Evolutionary conservation across 345 rosid species (phyloP).

Genomic region (Aurinia saxatilis): DNA sequence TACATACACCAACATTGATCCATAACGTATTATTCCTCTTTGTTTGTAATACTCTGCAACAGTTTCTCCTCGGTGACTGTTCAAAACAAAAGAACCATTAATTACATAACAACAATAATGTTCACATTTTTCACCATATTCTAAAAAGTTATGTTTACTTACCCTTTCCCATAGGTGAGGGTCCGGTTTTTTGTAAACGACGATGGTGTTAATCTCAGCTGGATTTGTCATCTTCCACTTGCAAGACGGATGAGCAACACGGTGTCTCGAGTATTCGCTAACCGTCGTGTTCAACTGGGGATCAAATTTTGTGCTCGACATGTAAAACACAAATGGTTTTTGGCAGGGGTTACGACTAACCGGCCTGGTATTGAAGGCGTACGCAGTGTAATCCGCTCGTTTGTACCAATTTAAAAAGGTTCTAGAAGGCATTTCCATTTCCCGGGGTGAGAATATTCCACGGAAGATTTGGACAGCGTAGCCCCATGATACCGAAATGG

Average conservation of each 20-base stretch:
- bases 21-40: constrained; percentile 52
- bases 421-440: constrained; percentile 93
- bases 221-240: constrained; percentile 88
- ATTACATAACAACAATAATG: neutral
- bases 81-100: neutral
- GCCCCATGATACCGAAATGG: constrained; percentile 87
- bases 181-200: constrained; percentile 62
- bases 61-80: constrained; percentile 48
- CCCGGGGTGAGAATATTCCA: constrained; percentile 75
- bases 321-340: constrained; percentile 84
- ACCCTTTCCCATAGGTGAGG: constrained; percentile 81
- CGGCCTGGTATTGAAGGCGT: constrained; percentile 93
- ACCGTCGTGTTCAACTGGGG: constrained; percentile 44
- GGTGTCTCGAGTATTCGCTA: constrained; percentile 54
- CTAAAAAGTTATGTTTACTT: constrained; percentile 16
- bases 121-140: neutral
- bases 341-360: constrained; percentile 88
- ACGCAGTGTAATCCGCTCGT: constrained; percentile 84
- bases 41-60: constrained; percentile 44
- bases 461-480: constrained; percentile 79
- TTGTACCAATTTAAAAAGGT: constrained; percentile 95
- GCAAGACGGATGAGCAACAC: constrained; percentile 55
- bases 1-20: constrained; percentile 75
- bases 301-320: constrained; percentile 48
- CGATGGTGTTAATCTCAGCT: constrained; percentile 34